Conservation (phyloP, 2,329 filamentous ascomycete species). For the Sporothrix phasma region DNA sequence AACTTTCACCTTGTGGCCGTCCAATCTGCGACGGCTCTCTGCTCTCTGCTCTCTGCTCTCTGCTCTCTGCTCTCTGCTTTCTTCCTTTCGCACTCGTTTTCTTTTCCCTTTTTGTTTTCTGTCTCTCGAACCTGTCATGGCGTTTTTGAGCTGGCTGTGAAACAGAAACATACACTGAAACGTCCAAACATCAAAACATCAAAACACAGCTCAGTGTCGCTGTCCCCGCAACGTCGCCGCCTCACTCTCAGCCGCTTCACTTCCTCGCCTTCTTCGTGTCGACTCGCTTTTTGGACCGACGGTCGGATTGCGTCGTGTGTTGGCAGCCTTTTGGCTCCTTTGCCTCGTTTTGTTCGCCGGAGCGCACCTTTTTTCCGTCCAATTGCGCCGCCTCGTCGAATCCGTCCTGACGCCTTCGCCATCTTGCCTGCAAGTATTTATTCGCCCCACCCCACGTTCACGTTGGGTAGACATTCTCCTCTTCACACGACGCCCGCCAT, state of each 20-base stretch:
- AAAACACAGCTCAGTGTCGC: neutral
- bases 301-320: neutral
- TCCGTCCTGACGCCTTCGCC: neutral
- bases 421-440: no score
- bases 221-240: neutral
- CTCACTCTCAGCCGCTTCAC: neutral
- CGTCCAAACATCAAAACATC: neutral
- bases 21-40: no score
- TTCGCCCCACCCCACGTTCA: neutral
- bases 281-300: neutral
- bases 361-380: neutral
- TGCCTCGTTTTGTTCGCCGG: neutral
- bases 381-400: neutral
- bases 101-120: neutral
- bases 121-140: neutral
- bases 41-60: no score
- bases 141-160: neutral
- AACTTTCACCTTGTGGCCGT: neutral
- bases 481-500: conserved; percentile 7
- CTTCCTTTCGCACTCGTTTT: neutral
- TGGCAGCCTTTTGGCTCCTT: neutral
- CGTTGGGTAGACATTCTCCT: neutral
- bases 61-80: no score
- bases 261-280: neutral
- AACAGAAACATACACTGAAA: neutral